A percentile compares a stretch with the other conserved stretches of the same genome.
Conservation (phyloP, 768 basidiomycete genomes). For the Hypholoma fasciculare region DNA sequence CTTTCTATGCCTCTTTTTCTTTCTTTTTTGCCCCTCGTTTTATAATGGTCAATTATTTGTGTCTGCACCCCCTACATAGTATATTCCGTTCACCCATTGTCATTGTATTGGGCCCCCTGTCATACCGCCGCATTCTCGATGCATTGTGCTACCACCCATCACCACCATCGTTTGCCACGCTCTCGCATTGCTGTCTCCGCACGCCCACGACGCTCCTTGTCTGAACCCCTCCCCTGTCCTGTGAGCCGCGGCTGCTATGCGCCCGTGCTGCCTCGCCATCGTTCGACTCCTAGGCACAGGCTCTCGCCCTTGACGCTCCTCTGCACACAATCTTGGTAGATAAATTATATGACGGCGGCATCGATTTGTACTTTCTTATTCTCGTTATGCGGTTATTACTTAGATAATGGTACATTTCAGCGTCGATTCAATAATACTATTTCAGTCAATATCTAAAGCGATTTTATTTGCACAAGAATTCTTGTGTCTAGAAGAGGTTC, state of each 20-base stretch:
- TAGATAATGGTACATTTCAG: neutral
- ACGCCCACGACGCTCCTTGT: conserved; percentile 14
- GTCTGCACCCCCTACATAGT: neutral
- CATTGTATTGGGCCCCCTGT: conserved; percentile 12
- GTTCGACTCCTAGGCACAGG: neutral
- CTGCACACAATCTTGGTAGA: neutral
- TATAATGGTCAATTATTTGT: conserved; percentile 9
- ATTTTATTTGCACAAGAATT: too few relatives aligned
- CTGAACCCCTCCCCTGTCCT: neutral
- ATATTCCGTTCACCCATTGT: neutral
- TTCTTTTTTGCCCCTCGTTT: neutral
- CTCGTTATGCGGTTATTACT: neutral
- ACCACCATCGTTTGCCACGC: conserved; percentile 2
- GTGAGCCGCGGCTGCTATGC: neutral
- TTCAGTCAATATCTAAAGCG: neutral
- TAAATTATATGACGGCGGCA: neutral
- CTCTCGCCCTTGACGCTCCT: neutral
- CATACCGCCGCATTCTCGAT: conserved; percentile 6
- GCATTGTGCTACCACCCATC: conserved; percentile 16
- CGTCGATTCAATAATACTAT: neutral
- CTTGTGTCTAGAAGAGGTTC: too few relatives aligned
- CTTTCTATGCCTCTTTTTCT: neutral
- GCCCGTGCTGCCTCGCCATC: neutral
- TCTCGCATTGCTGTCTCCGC: conserved; percentile 20
- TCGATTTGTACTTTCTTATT: neutral